Evolutionary conservation across 768 basidiomycete genomes (phyloP).

Genomic region (Russula abietina): DNA sequence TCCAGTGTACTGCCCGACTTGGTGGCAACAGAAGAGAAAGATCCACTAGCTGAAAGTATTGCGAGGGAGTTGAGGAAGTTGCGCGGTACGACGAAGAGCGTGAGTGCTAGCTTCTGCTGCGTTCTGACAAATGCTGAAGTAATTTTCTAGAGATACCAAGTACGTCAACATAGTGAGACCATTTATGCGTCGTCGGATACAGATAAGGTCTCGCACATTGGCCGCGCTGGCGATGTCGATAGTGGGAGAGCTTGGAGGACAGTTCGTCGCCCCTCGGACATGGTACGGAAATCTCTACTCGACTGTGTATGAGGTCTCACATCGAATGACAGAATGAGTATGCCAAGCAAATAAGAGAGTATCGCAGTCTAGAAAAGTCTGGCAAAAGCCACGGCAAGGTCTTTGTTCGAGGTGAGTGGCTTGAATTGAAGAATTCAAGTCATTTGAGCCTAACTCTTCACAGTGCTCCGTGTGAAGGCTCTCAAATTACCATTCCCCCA

Average conservation of each 20-base stretch:
- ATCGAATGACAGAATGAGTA: slow-evolving; percentile 71
- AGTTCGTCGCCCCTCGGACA: slow-evolving; percentile 86
- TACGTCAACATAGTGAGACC: slow-evolving; percentile 68
- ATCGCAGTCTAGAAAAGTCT: slow-evolving; percentile 64
- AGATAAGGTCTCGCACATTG: slow-evolving; percentile 65
- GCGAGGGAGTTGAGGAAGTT: slow-evolving; percentile 63
- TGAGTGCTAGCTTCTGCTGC: slow-evolving; percentile 29
- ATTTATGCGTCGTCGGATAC: slow-evolving; percentile 71
- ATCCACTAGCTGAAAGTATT: slow-evolving; percentile 61
- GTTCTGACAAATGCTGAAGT: slow-evolving; percentile 8
- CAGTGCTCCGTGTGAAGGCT: slow-evolving; percentile 72
- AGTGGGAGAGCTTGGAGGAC: slow-evolving; percentile 80
- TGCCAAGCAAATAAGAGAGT: slow-evolving; percentile 82
- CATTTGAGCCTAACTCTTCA: slow-evolving; percentile 6
- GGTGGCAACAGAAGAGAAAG: slow-evolving; percentile 41
- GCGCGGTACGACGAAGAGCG: slow-evolving; percentile 42
- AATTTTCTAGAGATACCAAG: slow-evolving; percentile 61
- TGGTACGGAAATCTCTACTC: slow-evolving; percentile 47
- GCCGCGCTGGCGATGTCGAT: slow-evolving; percentile 76
- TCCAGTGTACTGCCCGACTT: slow-evolving; percentile 36
- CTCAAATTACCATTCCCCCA: slow-evolving; percentile 73
- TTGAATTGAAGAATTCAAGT: too few species aligned
- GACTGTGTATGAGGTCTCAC: background rate
- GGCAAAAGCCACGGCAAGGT: slow-evolving; percentile 88
- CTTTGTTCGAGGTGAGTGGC: slow-evolving; percentile 75